Conservation (phyloP, 1,139 yeast species). For the Magnusiomyces paraingens region DNA sequence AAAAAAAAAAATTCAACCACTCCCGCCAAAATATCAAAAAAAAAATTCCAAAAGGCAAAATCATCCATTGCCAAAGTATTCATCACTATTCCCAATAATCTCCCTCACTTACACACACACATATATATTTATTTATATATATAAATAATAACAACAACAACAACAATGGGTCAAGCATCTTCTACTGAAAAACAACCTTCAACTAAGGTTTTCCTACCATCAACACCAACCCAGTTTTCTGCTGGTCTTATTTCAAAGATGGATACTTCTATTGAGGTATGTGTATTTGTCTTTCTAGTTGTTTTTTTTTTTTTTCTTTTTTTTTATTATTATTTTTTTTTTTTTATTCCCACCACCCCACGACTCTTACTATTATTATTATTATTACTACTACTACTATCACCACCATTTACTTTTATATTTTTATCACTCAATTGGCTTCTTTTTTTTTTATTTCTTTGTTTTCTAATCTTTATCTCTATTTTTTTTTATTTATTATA, state of each 20-base stretch:
- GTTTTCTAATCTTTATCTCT: neutral
- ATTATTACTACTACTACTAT: too few relatives aligned
- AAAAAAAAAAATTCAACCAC: too few relatives aligned
- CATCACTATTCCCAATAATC: too few relatives aligned
- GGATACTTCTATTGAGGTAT: slow-evolving; percentile 60
- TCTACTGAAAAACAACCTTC: slow-evolving; percentile 19
- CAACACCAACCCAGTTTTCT: slow-evolving; percentile 69
- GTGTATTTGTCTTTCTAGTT: slow-evolving; percentile 21
- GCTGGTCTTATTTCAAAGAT: slow-evolving; percentile 63
- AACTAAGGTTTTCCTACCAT: slow-evolving; percentile 39
- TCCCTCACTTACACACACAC: too few relatives aligned
- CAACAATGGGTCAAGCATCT: slow-evolving; percentile 19
- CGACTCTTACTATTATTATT: too few relatives aligned
- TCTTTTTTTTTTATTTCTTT: neutral
- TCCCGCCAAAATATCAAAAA: too few relatives aligned
- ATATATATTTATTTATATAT: too few relatives aligned
- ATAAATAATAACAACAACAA: neutral
- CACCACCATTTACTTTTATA: neutral
- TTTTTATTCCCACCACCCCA: neutral
- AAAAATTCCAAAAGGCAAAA: too few relatives aligned
- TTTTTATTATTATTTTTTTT: too few relatives aligned
- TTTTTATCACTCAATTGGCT: neutral
- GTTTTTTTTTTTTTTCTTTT: too few relatives aligned
- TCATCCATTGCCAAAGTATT: too few relatives aligned
- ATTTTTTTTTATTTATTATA: slow-evolving; percentile 33